These are phyloP conservation scores for Atalantia buxifolia DNA, from an alignment of 345 rosid species.

Conservation along the genomic window DNA sequence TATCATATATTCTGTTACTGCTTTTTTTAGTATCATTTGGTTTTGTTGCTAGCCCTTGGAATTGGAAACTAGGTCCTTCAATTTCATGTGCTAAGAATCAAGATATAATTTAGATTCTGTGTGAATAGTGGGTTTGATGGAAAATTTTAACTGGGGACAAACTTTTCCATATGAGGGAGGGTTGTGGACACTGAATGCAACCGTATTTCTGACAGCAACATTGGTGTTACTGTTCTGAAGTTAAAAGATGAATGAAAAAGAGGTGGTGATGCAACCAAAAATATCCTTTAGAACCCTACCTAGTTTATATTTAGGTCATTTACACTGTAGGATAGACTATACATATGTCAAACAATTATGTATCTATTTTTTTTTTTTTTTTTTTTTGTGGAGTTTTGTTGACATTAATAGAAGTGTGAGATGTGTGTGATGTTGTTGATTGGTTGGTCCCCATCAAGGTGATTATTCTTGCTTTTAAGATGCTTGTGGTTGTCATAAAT, in stretches of 20 bases:
- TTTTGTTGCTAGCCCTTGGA: conserved; percentile 4
- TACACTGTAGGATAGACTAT: background rate
- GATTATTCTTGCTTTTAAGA: background rate
- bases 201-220: background rate
- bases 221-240: background rate
- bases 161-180: background rate
- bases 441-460: background rate
- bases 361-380: background rate
- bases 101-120: background rate
- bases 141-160: background rate
- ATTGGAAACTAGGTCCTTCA: background rate
- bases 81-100: background rate
- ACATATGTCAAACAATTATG: background rate
- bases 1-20: background rate
- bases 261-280: background rate
- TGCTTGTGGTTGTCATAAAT: background rate
- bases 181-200: background rate
- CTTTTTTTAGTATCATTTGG: background rate
- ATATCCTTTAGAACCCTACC: background rate
- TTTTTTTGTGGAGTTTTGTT: background rate
- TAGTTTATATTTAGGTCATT: background rate
- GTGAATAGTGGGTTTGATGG: background rate
- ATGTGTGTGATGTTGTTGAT: background rate
- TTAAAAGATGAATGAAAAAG: background rate
- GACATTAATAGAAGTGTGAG: background rate